phyloP scores from a whole-genome alignment of 441 rosid species.

The Populus trichocarpa region DNA sequence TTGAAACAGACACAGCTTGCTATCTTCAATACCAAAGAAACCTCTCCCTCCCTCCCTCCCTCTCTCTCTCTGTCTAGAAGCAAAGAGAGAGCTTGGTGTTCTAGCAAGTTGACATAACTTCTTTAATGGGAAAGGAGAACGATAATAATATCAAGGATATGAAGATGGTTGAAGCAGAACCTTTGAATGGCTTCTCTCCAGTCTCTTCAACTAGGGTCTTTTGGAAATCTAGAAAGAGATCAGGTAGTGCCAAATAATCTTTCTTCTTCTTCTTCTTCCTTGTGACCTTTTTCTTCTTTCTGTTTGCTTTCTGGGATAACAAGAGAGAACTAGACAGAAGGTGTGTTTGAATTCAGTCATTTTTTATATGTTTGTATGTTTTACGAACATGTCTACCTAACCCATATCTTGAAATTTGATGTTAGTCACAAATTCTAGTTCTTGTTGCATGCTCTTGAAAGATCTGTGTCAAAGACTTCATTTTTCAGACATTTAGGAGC shows the following conservation, averaged over 20 bases:
- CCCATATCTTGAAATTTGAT: background rate
- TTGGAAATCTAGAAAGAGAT: constrained; percentile 79
- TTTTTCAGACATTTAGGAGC: background rate
- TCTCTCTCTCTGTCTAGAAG: background rate
- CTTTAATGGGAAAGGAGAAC: constrained; percentile 33
- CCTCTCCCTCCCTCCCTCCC: too few relatives aligned
- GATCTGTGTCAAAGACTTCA: background rate
- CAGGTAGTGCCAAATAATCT: constrained; percentile 36
- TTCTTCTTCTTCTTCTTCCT: background rate
- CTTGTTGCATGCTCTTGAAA: background rate
- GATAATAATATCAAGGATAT: constrained; percentile 5
- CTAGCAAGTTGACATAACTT: background rate
- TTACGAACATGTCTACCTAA: background rate
- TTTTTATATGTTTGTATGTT: background rate
- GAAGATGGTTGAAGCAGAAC: constrained; percentile 33
- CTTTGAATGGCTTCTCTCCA: constrained; percentile 65
- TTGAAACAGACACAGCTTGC: too few relatives aligned
- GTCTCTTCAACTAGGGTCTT: constrained; percentile 56
- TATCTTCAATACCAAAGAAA: too few relatives aligned
- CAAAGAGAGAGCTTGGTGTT: background rate
- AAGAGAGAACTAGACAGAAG: background rate
- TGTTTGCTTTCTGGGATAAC: constrained; percentile 9
- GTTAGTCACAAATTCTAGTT: background rate
- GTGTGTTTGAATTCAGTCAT: background rate
- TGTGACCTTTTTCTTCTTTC: background rate